Evolutionary conservation across 805 yeast genomes (phyloP), one percentile per base, ranked within the genome.

Genomic region (Yamadazyma scolyti): DNA sequence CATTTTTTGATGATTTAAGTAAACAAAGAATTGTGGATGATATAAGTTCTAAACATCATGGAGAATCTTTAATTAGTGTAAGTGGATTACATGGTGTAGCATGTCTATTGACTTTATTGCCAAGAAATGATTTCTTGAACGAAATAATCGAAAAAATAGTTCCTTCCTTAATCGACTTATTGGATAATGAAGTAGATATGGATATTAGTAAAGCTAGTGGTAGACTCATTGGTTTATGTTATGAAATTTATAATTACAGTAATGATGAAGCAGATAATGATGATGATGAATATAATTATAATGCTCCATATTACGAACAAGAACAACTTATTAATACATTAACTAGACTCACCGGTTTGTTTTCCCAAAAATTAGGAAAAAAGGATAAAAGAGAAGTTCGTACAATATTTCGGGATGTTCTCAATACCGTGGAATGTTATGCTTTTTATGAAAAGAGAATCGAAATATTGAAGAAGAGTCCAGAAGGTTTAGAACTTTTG

Each of bases 381-480:
- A 76, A 73, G 46, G 84, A 78, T 39, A 79, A 76, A 49, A 71
- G 70, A 37, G 77, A 72, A 22, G 62, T 75, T 16, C 74, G 75
- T 39, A 71, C 84, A 1, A 63, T 79, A 1, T 76, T 79, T 51
- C 64, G 79, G 46, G 82, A 79, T 37, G 75, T 78, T 12, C 51
- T 69, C 23, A 54, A 54, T 21, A 75, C 82, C 0, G 56, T 79
- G 8, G 63, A 61, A 30, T 47, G 48, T 11, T 70, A 66, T 40
- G 52, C 59, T 33, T 64, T 44, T 44, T 54, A 31, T 31, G 59
- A 40, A 38, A 56, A 39, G 28, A 49, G 60, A 53, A 60, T 48
- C 15, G 66, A 52, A 37, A 54, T 58, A 13, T 57, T 58, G 43
- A 62, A 60, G 44, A 46, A 46, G 23, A 50, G 68, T 5, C 54